Base-by-base conservation (phyloP, 1,284 basidiomycete genomes). In the Ustilago loliicola region DNA sequence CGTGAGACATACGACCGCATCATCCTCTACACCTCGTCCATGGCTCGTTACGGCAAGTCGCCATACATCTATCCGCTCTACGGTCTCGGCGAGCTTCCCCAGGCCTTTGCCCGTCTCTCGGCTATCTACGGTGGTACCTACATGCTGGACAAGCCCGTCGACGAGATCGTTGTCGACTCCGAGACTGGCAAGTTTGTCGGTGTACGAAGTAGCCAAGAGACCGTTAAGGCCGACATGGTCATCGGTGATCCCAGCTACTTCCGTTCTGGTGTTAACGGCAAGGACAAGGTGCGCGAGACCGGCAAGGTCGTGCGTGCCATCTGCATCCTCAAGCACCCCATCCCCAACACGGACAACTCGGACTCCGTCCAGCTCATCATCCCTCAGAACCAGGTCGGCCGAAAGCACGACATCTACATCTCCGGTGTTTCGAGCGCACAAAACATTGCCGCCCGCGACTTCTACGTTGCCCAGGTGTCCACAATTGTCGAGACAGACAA, bases 11-110 rank as follows among this genome's bases (percentile, higher is more conserved):
- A 98, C 87, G 93, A 98, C 84, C 94, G 97, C 72, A 98, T 99
- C 88, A 90, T 98, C 79, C 91, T 99, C 72, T 99, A 99, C 89
- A 98, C 95, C 19, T 93, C 94, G 9, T 99, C 96, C 23, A 98
- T 99, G 94, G 95, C 97, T 32, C 94, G 97, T 63, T 99, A 98
- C 88, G 97, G 97, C 83, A 99, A 99, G 88, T 99, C 97, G 21
- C 97, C 97, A 3, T 99, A 99, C 90, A 98, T 99, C 87, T 99
- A 99, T 89, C 97, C 97, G 17, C 91, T 98, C 61, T 99, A 99
- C 88, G 97, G 97, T 78, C 93, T 99, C 59, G 97, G 97, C 81
- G 97, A 99, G 88, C 92, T 99, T 57, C 97, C 97, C 23, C 97
- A 99, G 87, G 95, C 96, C 2, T 99, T 99, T 86, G 97, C 97